phyloP scores from a whole-genome alignment of 176 grass and related monocot genomes.

The Avena sativa region DNA sequence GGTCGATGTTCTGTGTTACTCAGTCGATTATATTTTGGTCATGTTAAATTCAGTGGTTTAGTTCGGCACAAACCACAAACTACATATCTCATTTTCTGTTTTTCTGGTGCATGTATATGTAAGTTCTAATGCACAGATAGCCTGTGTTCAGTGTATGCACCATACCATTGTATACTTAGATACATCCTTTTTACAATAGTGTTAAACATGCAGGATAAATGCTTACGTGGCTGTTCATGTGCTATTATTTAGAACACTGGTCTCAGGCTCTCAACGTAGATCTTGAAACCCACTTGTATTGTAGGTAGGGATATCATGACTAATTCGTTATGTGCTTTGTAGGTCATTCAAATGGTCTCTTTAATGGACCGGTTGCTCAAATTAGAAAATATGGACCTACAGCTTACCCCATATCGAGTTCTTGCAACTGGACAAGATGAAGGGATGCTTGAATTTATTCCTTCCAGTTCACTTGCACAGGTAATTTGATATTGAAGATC shows the following conservation, averaged over 20 bases:
- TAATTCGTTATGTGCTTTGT: slow-evolving; percentile 24
- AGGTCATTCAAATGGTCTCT: slow-evolving; percentile 98
- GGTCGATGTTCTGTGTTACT: background rate
- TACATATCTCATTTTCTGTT: slow-evolving; percentile 19
- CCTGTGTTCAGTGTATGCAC: background rate
- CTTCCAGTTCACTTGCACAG: slow-evolving; percentile 93
- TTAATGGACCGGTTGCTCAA: slow-evolving; percentile 99
- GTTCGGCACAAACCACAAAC: background rate
- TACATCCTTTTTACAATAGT: slow-evolving; percentile 20
- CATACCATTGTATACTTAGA: slow-evolving; percentile 7
- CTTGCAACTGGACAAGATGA: slow-evolving; percentile 99
- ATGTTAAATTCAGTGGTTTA: slow-evolving; percentile 20
- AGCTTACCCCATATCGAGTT: slow-evolving; percentile 86
- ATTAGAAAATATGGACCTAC: slow-evolving; percentile 97
- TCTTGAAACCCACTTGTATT: background rate
- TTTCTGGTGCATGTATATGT: background rate
- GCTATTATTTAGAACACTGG: slow-evolving; percentile 3
- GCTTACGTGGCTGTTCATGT: slow-evolving; percentile 1
- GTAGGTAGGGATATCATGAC: slow-evolving; percentile 26
- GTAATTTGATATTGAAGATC: slow-evolving; percentile 54
- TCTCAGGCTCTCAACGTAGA: background rate
- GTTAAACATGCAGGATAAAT: background rate
- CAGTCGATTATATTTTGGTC: background rate
- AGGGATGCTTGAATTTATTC: slow-evolving; percentile 97
- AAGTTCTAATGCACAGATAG: background rate